These are phyloP conservation scores for Chaetomium tenue DNA, from an alignment of 495 filamentous ascomycete species.

Conservation along the genomic window DNA sequence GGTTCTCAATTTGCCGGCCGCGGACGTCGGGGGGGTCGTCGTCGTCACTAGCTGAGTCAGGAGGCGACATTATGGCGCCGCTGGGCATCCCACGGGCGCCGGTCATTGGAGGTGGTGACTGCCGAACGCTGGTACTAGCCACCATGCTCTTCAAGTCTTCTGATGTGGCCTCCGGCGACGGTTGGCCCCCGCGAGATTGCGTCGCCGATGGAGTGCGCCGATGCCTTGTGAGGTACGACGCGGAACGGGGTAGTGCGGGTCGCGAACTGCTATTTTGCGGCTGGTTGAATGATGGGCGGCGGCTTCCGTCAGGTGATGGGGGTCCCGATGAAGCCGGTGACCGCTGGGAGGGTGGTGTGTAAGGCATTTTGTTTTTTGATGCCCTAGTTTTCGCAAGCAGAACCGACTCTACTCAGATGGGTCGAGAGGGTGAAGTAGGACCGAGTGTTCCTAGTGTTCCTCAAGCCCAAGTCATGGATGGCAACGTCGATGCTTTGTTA, in stretches of 20 bases:
- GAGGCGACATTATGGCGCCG: constrained; percentile 81
- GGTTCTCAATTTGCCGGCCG: constrained; percentile 57
- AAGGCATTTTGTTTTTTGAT: constrained; percentile 78
- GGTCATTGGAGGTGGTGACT: constrained; percentile 75
- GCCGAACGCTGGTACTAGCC: constrained; percentile 58
- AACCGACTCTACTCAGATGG: constrained; percentile 9
- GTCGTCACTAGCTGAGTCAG: constrained; percentile 87
- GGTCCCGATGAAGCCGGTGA: constrained; percentile 72
- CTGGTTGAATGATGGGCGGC: constrained; percentile 54
- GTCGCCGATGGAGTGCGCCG: constrained; percentile 48
- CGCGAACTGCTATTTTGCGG: constrained; percentile 45
- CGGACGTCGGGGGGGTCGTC: constrained; percentile 57
- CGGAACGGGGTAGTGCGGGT: constrained; percentile 65
- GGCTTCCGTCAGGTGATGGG: constrained; percentile 60
- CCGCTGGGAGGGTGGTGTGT: constrained; percentile 82
- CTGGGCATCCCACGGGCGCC: constrained; percentile 66
- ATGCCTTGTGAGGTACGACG: constrained; percentile 67
- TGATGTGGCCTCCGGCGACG: constrained; percentile 47
- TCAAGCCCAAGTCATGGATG: constrained; percentile 28
- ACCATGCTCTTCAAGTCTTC: constrained; percentile 51
- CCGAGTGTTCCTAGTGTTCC: not conserved
- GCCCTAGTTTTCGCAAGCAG: constrained; percentile 1
- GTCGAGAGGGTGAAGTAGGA: constrained; percentile 5
- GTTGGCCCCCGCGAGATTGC: constrained; percentile 38
- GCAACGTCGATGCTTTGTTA: constrained; percentile 15